Evolutionary conservation across 2,329 filamentous ascomycete genomes (phyloP).

Genomic region (Phialemonium atrogriseum): DNA sequence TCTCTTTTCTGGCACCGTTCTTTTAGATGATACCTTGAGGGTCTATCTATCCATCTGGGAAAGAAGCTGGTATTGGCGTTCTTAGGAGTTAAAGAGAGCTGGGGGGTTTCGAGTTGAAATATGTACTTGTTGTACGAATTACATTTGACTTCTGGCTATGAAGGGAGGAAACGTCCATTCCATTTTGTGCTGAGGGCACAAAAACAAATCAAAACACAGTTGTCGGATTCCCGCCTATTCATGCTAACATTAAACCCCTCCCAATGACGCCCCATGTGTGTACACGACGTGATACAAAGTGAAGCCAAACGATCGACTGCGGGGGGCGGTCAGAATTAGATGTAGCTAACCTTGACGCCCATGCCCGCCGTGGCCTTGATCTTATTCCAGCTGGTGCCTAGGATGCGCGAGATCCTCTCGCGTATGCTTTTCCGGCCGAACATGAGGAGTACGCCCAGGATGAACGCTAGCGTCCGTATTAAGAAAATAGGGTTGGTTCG

Average conservation of each 20-base stretch:
- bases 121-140: no score
- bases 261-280: no score
- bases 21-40: neutral
- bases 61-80: neutral
- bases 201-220: no score
- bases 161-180: no score
- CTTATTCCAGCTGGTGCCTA: conserved; percentile 71
- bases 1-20: neutral
- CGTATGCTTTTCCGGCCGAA: conserved; percentile 68
- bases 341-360: conserved; percentile 96
- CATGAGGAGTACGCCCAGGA: conserved; percentile 69
- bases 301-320: no score
- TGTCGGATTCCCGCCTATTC: no score
- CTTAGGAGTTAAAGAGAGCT: neutral
- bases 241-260: no score
- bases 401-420: conserved; percentile 60
- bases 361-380: conserved; percentile 80
- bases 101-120: no score
- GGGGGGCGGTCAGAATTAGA: no score
- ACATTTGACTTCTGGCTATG: no score
- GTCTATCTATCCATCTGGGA: no score
- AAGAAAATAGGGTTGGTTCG: conserved; percentile 49
- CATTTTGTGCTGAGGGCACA: no score
- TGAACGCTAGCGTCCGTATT: conserved; percentile 63
- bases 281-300: conserved; percentile 10